A percentile compares a stretch with the other conserved stretches of the same genome.
These are phyloP conservation scores for Epichloe bromicola DNA, from an alignment of 2,329 filamentous ascomycete species.

Conservation along the genomic window DNA sequence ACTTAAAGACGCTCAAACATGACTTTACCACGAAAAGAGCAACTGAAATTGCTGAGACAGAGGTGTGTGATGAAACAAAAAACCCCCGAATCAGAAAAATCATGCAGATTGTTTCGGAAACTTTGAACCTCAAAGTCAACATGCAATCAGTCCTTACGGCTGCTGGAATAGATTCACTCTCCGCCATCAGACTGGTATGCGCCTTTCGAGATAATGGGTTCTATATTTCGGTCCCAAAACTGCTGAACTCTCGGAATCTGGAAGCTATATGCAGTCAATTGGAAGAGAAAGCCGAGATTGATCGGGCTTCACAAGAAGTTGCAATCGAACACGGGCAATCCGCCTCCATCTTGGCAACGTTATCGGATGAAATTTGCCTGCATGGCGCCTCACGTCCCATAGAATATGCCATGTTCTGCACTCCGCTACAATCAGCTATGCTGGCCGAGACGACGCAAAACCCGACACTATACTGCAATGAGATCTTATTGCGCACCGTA, in stretches of 20 bases:
- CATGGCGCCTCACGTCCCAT: not conserved
- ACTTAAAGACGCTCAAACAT: conserved; percentile 49
- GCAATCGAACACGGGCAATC: not conserved
- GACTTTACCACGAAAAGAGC: conserved; percentile 25
- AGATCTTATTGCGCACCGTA: conserved; percentile 51
- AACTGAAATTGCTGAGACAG: not conserved
- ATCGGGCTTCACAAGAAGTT: not conserved
- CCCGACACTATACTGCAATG: conserved; percentile 60
- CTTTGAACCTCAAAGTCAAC: conserved; percentile 25
- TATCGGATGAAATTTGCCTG: not conserved
- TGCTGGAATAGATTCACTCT: conserved; percentile 51
- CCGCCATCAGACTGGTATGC: conserved; percentile 42
- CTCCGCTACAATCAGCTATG: conserved; percentile 67
- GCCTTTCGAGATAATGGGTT: conserved; percentile 45
- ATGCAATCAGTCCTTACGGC: conserved; percentile 32
- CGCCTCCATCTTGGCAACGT: not conserved
- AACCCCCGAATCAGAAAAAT: conserved; percentile 20
- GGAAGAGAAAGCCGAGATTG: not conserved
- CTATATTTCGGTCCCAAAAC: conserved; percentile 40
- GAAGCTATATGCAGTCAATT: conserved; percentile 13
- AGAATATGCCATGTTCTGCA: conserved; percentile 39
- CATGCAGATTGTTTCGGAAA: conserved; percentile 24
- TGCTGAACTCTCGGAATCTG: conserved; percentile 44
- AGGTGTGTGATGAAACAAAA: conserved; percentile 6
- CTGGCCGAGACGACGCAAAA: conserved; percentile 56